These are phyloP conservation scores for Candida sithepensis DNA, from an alignment of 805 yeast species.

Conservation along the genomic window DNA sequence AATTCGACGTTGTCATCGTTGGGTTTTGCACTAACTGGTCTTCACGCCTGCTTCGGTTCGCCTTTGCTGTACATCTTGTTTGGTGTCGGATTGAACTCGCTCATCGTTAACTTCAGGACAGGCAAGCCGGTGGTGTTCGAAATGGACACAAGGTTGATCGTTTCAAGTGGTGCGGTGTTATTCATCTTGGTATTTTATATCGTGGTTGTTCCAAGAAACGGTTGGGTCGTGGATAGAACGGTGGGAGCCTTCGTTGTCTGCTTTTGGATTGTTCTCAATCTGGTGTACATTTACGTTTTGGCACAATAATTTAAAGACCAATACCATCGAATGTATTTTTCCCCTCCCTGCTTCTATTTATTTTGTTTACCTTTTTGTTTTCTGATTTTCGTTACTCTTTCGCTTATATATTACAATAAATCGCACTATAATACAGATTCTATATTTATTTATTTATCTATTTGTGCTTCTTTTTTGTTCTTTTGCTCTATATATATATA, in stretches of 20 bases:
- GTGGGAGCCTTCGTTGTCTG: conserved; percentile 35
- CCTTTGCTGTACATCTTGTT: conserved; percentile 45
- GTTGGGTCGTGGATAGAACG: conserved; percentile 41
- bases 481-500: neutral
- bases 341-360: too few species aligned
- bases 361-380: neutral
- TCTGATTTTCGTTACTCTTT: neutral
- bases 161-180: conserved; percentile 40
- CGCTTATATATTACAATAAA: neutral
- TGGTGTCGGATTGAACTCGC: conserved; percentile 49
- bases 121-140: conserved; percentile 30
- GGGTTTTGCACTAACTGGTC: conserved; percentile 40
- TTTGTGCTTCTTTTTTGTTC: too few species aligned
- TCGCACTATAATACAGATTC: neutral
- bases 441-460: too few species aligned
- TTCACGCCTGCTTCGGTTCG: conserved; percentile 53
- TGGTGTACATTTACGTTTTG: conserved; percentile 10
- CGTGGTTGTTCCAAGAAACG: conserved; percentile 40
- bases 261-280: conserved; percentile 30
- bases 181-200: conserved; percentile 36
- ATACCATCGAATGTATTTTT: too few species aligned
- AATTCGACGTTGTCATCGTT: conserved; percentile 39
- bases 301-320: neutral
- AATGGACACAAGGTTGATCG: conserved; percentile 35
- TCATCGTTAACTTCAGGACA: conserved; percentile 23